Base-by-base conservation (phyloP, 129 eudicot species). In the Dittrichia graveolens region DNA sequence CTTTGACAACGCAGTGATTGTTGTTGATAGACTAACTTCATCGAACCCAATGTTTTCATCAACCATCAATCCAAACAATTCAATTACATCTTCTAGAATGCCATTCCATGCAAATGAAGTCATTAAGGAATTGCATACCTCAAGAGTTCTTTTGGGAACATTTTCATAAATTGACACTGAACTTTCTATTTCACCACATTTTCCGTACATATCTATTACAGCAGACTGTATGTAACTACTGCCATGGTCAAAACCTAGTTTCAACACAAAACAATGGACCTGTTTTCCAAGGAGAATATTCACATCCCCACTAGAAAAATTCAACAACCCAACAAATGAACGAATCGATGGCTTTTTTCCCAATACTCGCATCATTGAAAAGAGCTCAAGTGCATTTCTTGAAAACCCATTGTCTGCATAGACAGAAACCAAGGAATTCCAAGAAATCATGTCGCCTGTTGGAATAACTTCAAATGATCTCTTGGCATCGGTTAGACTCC, bases 191-290 rank as follows among this genome's bases (percentile, higher is more conserved):
- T 84, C 75, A 65, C 80, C 83, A 72, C 91, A 88, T 81, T 91
- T 91, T 59, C 96, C 97, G 40, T 91, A 91, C 91, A 86, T 91
- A 78, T 91, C 86, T 7, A 91, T 86, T 40, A 91, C 61, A 73
- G 96, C 88, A 43, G 97, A 91, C 18, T 82, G 85, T 71, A 88
- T 79, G 75, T 86, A 81, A 41, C 81, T 74, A 76, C 84, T 80
- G 11, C 57, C 78, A 71, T 10, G 13, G 59, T 83, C 87, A 75
- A 84, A 73, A 8, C 93, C 96, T 41, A 69, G 69, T 76, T 88
- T 91, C 45, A 84, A 34, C 49, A 84, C 83, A 52, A 38, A 84
- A 75, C 81, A 78, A 76, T 91, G 97, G 35, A 85, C 65, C 78
- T 86, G 93, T 62, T 78, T 64, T 65, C 97, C 96, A 12, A 91